Evolutionary conservation across 495 filamentous ascomycete species (phyloP), one percentile per base, ranked within the genome.

Genomic region (Thozetella sp.): DNA sequence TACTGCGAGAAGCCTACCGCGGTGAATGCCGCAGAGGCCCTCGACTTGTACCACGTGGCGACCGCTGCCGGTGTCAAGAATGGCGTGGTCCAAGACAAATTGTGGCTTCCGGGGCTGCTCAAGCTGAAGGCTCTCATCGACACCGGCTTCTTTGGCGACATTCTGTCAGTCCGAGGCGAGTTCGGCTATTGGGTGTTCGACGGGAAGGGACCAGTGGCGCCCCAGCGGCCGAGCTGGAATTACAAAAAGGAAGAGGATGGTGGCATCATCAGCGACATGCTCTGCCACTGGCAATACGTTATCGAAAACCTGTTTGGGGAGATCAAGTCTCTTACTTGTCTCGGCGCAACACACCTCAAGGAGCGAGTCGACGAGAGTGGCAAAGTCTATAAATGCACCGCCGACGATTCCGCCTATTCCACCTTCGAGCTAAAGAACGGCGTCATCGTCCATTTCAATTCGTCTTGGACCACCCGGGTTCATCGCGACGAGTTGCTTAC

Each of bases 111-210:
- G 17, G 50, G 50, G 4, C 3, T 52, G 12, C 15, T 52, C 17
- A 52, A 52, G 50, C 50, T 52, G n/a, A 22, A 25, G 22, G 25
- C 50, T 13, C 50, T 52, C 10, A 52, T 52, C 50, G 50, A 52
- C 50, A 52, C n/a, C 50, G 22, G 22, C 4, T 52, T 52, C 50
- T 52, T 52, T 15, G 50, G 50, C 50, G 50, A 52, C n/a, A 52
- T 52, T 22, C 50, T 52, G 4, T 52, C 50, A 13, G 50, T 52
- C 9, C 50, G 50, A 9, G 50, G 50, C 15, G 50, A 52, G 50
- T 52, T 52, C 50, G 50, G 50, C 2, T 52, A 52, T 22, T 52
- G 50, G 50, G 50, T 52, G 20, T 52, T 52, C 50, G 50, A 52
- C 50, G 50, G 50, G 10, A 22, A 25, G 22, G 50, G 50, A 4